Evolutionary conservation across 2,329 filamentous ascomycete genomes (phyloP).

Genomic region (Aureobasidium sp.): DNA sequence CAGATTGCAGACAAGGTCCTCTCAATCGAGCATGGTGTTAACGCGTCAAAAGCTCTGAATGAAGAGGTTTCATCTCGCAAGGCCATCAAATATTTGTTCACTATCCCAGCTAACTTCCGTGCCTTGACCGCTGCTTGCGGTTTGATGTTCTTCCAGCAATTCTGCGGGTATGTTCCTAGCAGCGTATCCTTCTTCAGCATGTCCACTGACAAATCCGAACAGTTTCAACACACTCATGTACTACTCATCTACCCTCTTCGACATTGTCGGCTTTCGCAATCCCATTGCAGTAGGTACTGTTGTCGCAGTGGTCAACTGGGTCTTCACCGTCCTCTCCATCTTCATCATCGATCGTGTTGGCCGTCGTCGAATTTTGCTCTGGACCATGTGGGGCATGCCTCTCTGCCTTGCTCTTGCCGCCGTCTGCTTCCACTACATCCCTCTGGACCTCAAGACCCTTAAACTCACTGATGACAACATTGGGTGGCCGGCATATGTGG

Average conservation of each 20-base stretch:
- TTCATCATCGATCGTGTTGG: constrained; percentile 70
- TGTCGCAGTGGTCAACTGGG: constrained; percentile 72
- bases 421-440: constrained; percentile 58
- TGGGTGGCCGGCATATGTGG: constrained; percentile 28
- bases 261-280: constrained; percentile 63
- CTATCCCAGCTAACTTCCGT: constrained; percentile 27
- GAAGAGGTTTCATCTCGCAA: constrained; percentile 30
- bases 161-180: constrained; percentile 23
- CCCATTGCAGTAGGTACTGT: constrained; percentile 72
- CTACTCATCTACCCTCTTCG: constrained; percentile 41
- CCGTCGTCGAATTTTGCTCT: constrained; percentile 64
- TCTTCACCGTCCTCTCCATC: constrained; percentile 65
- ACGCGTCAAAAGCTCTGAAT: constrained; percentile 31
- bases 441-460: constrained; percentile 27
- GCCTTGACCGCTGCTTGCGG: constrained; percentile 28
- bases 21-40: constrained; percentile 32
- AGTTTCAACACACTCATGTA: constrained; percentile 76
- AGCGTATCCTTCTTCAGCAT: no score
- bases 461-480: constrained; percentile 21
- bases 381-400: constrained; percentile 70
- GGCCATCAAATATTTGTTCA: constrained; percentile 22
- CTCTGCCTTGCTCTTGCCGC: constrained; percentile 61
- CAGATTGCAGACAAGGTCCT: constrained; percentile 38
- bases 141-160: constrained; percentile 30
- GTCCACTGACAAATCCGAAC: not conserved